phyloP scores from a whole-genome alignment of 73 alveolate species.

The Tetrahymena thermophila region DNA sequence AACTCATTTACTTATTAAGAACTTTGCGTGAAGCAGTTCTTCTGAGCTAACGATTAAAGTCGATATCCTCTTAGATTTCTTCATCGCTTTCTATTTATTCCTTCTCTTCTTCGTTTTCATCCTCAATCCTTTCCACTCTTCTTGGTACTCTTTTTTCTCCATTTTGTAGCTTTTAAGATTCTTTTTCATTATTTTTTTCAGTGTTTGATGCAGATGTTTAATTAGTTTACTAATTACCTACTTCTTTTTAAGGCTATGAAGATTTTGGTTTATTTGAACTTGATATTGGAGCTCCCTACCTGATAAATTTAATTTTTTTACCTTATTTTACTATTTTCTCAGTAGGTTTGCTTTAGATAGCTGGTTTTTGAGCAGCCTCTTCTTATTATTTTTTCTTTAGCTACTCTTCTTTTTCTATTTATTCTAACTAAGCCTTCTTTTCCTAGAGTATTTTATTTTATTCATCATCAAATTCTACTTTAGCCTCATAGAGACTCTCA shows the following conservation, averaged over 20 bases:
- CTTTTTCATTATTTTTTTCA: background rate
- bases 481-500: slow-evolving; percentile 10
- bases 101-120: background rate
- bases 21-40: background rate
- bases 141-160: background rate
- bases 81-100: background rate
- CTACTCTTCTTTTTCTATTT: background rate
- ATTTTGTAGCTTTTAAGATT: background rate
- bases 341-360: background rate
- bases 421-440: background rate
- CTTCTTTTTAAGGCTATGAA: background rate
- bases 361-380: background rate
- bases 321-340: background rate
- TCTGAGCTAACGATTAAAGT: background rate
- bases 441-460: background rate
- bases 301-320: background rate
- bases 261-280: background rate
- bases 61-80: background rate
- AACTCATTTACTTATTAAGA: background rate
- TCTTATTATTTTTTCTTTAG: background rate
- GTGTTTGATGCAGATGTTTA: background rate
- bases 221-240: background rate
- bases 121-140: background rate
- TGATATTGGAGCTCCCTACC: background rate
- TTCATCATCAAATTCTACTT: background rate